Evolutionary conservation across 345 rosid species (phyloP), one percentile per base, ranked within the genome.

Genomic region (Corchorus capsularis): DNA sequence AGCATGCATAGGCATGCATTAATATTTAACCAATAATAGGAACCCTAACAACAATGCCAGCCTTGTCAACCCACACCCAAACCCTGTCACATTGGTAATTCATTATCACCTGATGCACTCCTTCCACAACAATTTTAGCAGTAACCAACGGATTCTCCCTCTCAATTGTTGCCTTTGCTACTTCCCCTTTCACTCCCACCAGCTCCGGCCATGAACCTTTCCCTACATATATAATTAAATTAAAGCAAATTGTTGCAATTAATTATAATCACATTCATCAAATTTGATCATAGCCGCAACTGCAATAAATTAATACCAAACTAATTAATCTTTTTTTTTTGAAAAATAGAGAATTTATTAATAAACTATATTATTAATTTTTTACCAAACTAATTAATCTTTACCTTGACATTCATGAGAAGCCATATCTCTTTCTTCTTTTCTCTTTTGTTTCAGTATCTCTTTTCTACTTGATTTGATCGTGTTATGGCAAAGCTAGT

Each of bases 151-250:
- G 61, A 20, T 79, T 73, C 22, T 79, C 78, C 50, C 61, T 79
- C 81, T 79, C 78, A 8, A 73, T 73, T 15, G 62, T 73, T 2
- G 39, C 74, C 2, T 17, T 63, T 5, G 78, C 74, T 0, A 16
- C 61, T 16, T 35, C 39, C 54, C 81, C 77, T 1, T 65, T 47
- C 11, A 22, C 47, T 12, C 81, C 74, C 6, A 73, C 0, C 4
- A 73, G 62, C 77, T 79, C 78, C 6, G 81, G 81, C 81, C 81
- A 79, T 34, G 81, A 66, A 67, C 56, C 49, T 56, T 73, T 79
- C 12, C 81, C 81, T 78, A 45, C 75, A 61, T 50, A 4, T 34
- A 32, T 53, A 14, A 20, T 66, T 16, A 37, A 8, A 34, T 3
- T 2, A 62, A 6, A 62, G 8, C 16, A 14, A 62, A 14, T 22